Evolutionary conservation across 805 yeast genomes (phyloP), one percentile per base, ranked within the genome.

Genomic region (Metschnikowia cerradonensis): DNA sequence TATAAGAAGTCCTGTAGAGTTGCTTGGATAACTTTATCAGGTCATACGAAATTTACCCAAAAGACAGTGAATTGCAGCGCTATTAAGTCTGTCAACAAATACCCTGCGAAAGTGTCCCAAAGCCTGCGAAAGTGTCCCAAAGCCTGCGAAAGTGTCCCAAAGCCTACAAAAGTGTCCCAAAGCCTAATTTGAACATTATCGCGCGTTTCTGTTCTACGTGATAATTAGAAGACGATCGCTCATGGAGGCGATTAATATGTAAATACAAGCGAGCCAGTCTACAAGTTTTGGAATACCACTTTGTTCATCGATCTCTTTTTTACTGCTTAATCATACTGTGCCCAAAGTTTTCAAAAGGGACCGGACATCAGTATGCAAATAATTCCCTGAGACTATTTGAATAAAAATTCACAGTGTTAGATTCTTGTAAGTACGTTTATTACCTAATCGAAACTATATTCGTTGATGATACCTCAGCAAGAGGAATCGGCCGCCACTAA

Each of bases 111-210:
- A 40, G 39, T 47, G 41, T 41, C 50, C 50, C 50, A 47, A 47
- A 42, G 48, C 30, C 26, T 20, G 39, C 46, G 44, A 48, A 37
- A 38, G 44, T 49, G 51, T 48, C 47, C 48, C 48, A 48, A 38
- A 42, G 41, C 17, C 10, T 15, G 39, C 47, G 44, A 48, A 37
- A 38, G 44, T 49, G 51, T 48, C 47, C 48, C 48, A 48, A 38
- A 42, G 41, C 17, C 14, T 2, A 13, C 41, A 26, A 37, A 37
- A 37, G 26, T 19, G 23, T 39, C 41, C 41, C 30, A 39, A 39
- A 39, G 6, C 19, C 20, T 36, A 36, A 23, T 22, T 22, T 14
- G 22, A 32, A 34, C 30, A 26, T n/a, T 36, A 26, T 45, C 10
- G 30, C 19, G 26, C 22, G 31, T 22, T 32, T 20, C 30, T 22